Percentiles rank a stretch among this genome's conserved stretches.
Conservation (phyloP, 495 filamentous ascomycete genomes). For the Astrocystis sublimbata region DNA sequence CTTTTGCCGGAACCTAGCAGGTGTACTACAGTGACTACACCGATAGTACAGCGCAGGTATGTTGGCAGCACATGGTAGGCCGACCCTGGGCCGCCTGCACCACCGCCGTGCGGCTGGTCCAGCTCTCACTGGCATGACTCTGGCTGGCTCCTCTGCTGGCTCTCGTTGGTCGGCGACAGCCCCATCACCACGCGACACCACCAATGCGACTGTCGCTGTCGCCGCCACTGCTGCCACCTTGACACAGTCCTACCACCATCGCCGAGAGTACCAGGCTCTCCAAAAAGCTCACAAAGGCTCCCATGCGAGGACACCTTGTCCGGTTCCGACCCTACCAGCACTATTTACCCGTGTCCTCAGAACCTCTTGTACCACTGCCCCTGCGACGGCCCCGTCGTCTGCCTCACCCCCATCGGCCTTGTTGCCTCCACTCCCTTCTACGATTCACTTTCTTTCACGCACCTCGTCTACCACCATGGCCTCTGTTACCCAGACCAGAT, state of each 20-base stretch:
- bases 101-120: constrained; percentile 33
- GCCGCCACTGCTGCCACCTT: constrained; percentile 19
- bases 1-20: no score
- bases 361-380: constrained; percentile 26
- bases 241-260: constrained; percentile 2
- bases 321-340: background rate
- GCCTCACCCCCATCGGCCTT: constrained; percentile 3
- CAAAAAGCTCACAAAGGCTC: constrained; percentile 14
- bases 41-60: no score
- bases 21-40: no score
- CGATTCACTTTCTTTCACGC: constrained; percentile 18
- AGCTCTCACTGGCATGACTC: no score
- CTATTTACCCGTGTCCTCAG: constrained; percentile 33
- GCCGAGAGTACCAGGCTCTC: background rate
- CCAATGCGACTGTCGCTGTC: constrained; percentile 2
- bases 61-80: constrained; percentile 27
- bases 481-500: constrained; percentile 40
- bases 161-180: constrained; percentile 14
- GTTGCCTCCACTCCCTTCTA: constrained; percentile 8
- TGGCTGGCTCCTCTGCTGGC: no score
- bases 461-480: constrained; percentile 28
- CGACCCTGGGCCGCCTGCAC: constrained; percentile 31
- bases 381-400: constrained; percentile 2
- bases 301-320: constrained; percentile 39
- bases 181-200: constrained; percentile 5